Evolutionary conservation across 176 grass and related monocot genomes (phyloP).

Genomic region (Eragrostis curvula): DNA sequence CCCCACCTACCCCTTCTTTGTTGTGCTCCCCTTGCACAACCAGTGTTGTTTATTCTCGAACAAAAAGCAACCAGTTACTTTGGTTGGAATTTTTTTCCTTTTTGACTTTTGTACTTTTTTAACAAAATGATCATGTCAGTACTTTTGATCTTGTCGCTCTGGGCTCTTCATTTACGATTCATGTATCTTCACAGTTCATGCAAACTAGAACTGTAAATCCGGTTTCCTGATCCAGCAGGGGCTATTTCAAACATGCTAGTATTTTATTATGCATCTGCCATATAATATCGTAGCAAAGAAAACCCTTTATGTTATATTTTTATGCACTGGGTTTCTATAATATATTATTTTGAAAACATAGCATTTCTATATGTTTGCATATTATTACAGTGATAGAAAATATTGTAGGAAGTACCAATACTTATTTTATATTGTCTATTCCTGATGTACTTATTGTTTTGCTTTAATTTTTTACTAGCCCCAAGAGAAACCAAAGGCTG

Average conservation of each 20-base stretch:
- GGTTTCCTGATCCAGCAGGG: neutral
- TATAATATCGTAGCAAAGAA: too few species aligned
- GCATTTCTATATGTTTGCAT: neutral
- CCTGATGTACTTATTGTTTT: neutral
- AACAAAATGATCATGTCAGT: constrained; percentile 27
- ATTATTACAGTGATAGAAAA: neutral
- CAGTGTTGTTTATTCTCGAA: constrained; percentile 38
- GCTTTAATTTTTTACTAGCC: neutral
- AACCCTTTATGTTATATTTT: neutral
- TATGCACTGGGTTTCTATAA: neutral
- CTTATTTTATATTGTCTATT: too few species aligned
- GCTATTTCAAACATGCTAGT: neutral
- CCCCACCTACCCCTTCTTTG: constrained; percentile 25
- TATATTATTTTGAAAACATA: neutral
- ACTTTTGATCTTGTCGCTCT: constrained; percentile 10
- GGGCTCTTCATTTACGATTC: neutral
- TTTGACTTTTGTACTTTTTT: constrained; percentile 28
- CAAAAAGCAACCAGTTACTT: constrained; percentile 41
- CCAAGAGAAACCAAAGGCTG: neutral
- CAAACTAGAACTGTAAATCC: neutral
- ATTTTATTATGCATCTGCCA: neutral
- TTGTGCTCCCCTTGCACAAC: constrained; percentile 1
- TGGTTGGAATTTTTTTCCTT: constrained; percentile 1
- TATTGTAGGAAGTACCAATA: neutral
- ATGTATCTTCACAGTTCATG: neutral